Evolutionary conservation across 73 alveolate genomes (phyloP).

Genomic region (Stentor roeselii): DNA sequence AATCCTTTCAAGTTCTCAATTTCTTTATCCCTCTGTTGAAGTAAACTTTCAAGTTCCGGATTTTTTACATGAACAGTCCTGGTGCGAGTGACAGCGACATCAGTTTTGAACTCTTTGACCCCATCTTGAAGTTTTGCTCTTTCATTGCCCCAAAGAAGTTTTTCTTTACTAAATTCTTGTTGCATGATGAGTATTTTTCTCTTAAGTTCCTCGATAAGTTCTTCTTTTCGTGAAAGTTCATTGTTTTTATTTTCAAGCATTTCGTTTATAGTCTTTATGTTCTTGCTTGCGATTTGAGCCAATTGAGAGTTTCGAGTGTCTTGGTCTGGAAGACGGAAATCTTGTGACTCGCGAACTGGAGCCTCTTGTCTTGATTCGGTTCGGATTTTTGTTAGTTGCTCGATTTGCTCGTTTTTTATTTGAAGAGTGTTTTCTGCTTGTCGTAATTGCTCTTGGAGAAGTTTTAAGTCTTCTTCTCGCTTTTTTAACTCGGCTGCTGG

Average conservation of each 20-base stretch:
- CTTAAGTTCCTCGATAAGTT: conserved; percentile 59
- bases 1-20: conserved; percentile 25
- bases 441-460: conserved; percentile 48
- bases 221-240: conserved; percentile 67
- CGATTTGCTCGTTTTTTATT: conserved; percentile 57
- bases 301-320: conserved; percentile 26
- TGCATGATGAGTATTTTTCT: conserved; percentile 56
- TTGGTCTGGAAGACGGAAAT: conserved; percentile 15
- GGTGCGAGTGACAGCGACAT: background rate
- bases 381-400: conserved; percentile 54
- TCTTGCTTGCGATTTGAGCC: conserved; percentile 82
- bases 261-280: conserved; percentile 74
- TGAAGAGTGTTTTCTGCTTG: conserved; percentile 52
- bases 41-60: conserved; percentile 20
- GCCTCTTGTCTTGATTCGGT: conserved; percentile 49
- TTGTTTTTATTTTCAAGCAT: conserved; percentile 69
- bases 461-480: conserved; percentile 21
- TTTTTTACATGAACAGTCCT: background rate
- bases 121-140: background rate
- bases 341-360: background rate
- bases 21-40: conserved; percentile 8
- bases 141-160: conserved; percentile 6
- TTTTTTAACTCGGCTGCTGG: conserved; percentile 23
- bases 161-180: conserved; percentile 48
- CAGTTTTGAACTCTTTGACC: background rate